Base-by-base conservation (phyloP, 352 stramenopile genomes). In the Thalassiosira mediterranea region DNA sequence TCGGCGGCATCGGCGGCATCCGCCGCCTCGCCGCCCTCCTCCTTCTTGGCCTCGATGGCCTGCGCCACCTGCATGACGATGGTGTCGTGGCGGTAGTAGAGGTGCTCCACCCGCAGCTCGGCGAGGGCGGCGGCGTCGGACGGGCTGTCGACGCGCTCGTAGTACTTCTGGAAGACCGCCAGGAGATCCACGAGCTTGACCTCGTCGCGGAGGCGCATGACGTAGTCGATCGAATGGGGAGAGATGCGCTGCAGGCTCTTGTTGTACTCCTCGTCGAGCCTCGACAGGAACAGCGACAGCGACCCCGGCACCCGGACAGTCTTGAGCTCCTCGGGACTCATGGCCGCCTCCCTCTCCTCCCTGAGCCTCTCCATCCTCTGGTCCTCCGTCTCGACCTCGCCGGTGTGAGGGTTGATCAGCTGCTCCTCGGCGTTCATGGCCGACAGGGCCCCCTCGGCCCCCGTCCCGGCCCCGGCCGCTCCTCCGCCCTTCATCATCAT, bases 231-330 rank as follows among this genome's bases (percentile, higher is more conserved):
- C 54, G 96, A 97, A 88, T 98, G 95, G 51, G 96, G 95, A 74
- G 97, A 97, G 31, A 95, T 97, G 60, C 97, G 94, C 84, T 99
- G 96, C n/a, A 99, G 80, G 37, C 84, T 94, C 91, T 99, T 99
- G 65, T 89, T 98, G 90, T 99, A 99, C 84, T 99, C 96, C 74
- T 98, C 96, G 53, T 96, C 95, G 19, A 99, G 89, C 38, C 95
- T 94, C 44, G 95, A 91, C 31, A 98, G 94, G 93, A 89, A 97
- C 87, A 88, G 83, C 73, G 76, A 77, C 1, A 90, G 72, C 25
- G 83, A 90, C 58, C 88, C 88, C 23, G 87, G 64, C 4, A 91
- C 93, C 47, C 91, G 94, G 44, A 96, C 89, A 28, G 89, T 83
- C 64, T 96, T 93, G 58, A 95, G 91, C 58, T 98, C 95, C n/a